Base-by-base conservation (phyloP, 805 yeast species). In the Teunomyces tritomae region DNA sequence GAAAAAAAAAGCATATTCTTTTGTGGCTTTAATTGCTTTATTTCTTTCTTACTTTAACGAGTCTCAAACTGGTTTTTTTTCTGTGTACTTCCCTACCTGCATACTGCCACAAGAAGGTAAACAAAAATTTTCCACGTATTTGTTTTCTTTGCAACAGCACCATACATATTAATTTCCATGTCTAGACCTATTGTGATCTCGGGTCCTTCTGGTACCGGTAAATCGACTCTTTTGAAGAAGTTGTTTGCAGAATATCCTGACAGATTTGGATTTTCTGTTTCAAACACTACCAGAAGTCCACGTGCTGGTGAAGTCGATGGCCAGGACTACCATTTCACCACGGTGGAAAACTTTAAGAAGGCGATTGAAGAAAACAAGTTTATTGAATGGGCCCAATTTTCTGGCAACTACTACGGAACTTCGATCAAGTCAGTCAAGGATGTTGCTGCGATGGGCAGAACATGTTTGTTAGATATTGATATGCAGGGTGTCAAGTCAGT, bases 401-500 rank as follows among this genome's bases (percentile, higher is more conserved):
- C 96, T 9, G 98, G 98, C 45, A 94, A 94, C 77, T 91, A 87
- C 77, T 94, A 94, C 70, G 99, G 99, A 49, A 94, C 99, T 43
- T 77, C 96, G 41, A 77, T 89, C 59, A 85, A 82, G 62, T 85
- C 96, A 28, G 97, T 94, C 40, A 79, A 87, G 57, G 85, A 84
- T 53, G 91, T 87, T 39, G 66, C 78, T 43, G 74, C 78, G 40
- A 68, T 70, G 45, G 87, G 89, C 58, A 82, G 78, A 67, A 85
- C 84, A 45, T 94, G 98, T 74, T 84, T 94, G 53, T 77, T 94
- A 64, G 99, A 94, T 70, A 94, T 94, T 56, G 99, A 94, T 79
- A 91, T 92, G 97, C 98, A 94, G 74, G 99, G 99, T 56, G 99
- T 94, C 60, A 85, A 87, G 72, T 78, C 89, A 24, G 97, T 94